A percentile compares a stretch with the other conserved stretches of the same genome.
These are phyloP conservation scores for Colletotrichum orbiculare DNA, from an alignment of 2,329 filamentous ascomycete genomes.

Conservation along the genomic window DNA sequence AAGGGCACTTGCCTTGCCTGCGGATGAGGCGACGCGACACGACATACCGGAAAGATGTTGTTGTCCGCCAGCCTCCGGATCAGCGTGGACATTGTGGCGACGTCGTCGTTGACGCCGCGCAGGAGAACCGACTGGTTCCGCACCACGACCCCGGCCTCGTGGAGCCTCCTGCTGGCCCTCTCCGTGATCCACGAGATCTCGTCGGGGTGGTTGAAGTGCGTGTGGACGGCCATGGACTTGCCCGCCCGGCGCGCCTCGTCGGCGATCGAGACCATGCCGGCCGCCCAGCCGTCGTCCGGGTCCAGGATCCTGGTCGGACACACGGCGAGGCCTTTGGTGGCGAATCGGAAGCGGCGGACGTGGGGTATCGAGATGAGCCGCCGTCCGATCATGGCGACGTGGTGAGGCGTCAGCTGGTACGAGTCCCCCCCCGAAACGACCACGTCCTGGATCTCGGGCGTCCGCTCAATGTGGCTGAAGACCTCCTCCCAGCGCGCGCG, in stretches of 20 bases:
- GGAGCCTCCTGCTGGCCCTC: conserved; percentile 60
- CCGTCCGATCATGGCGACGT: conserved; percentile 65
- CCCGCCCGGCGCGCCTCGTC: conserved; percentile 61
- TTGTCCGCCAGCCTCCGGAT: conserved; percentile 66
- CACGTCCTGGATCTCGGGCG: conserved; percentile 63
- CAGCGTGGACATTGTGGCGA: conserved; percentile 62
- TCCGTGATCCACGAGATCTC: conserved; percentile 71
- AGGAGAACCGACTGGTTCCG: conserved; percentile 69
- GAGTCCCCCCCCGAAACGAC: conserved; percentile 73
- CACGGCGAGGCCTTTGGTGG: conserved; percentile 71
- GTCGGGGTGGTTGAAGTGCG: conserved; percentile 72
- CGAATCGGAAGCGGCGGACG: conserved; percentile 69
- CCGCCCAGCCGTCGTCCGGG: conserved; percentile 62
- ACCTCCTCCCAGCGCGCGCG: conserved; percentile 62
- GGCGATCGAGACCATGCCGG: conserved; percentile 62
- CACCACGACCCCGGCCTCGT: conserved; percentile 63
- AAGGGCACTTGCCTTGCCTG: too few relatives aligned
- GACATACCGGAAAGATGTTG: conserved; percentile 65
- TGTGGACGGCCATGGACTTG: conserved; percentile 72
- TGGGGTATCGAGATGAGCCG: conserved; percentile 67
- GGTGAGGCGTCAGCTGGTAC: conserved; percentile 65
- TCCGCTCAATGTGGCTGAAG: conserved; percentile 67
- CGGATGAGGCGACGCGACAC: background rate
- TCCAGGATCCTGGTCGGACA: conserved; percentile 67
- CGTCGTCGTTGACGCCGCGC: conserved; percentile 67